Conservation (phyloP, 257 asterid genomes). For the Cordia subcordata region DNA sequence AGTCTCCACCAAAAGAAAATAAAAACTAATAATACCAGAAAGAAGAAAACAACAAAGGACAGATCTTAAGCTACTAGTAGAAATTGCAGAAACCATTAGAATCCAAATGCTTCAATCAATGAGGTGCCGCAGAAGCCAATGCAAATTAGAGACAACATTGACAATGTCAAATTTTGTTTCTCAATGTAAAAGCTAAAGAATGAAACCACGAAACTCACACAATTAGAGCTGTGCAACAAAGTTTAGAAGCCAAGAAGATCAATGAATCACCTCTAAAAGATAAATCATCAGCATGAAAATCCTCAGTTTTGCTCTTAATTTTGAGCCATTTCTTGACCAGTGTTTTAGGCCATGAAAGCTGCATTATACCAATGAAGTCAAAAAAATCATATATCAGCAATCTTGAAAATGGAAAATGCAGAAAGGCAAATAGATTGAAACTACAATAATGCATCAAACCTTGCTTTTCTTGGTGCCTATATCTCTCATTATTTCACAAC, state of each 20-base stretch:
- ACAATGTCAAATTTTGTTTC: slow-evolving; percentile 7
- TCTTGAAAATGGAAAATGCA: slow-evolving; percentile 27
- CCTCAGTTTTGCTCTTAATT: slow-evolving; percentile 73
- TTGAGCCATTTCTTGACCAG: slow-evolving; percentile 97
- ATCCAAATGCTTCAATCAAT: slow-evolving; percentile 12
- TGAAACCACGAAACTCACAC: neutral
- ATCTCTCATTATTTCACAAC: slow-evolving; percentile 77
- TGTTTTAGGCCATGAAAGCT: slow-evolving; percentile 87
- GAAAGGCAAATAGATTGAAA: slow-evolving; percentile 8
- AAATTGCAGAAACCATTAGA: slow-evolving; percentile 23
- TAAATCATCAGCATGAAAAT: slow-evolving; percentile 89
- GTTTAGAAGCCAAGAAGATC: neutral
- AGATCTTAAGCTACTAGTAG: slow-evolving; percentile 31
- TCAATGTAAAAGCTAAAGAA: neutral
- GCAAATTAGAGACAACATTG: slow-evolving; percentile 7
- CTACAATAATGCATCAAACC: slow-evolving; percentile 40
- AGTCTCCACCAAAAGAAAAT: slow-evolving; percentile 15
- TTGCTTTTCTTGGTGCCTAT: slow-evolving; percentile 74
- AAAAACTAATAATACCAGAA: slow-evolving; percentile 20
- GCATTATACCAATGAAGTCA: slow-evolving; percentile 14
- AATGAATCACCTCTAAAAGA: slow-evolving; percentile 44
- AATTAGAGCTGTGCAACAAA: too few species aligned
- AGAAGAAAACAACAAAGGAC: slow-evolving; percentile 20
- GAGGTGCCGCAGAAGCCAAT: slow-evolving; percentile 9
- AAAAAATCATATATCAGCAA: slow-evolving; percentile 25